These are phyloP conservation scores for Exophiala sp. DNA, from an alignment of 2,329 filamentous ascomycete genomes.

Conservation along the genomic window DNA sequence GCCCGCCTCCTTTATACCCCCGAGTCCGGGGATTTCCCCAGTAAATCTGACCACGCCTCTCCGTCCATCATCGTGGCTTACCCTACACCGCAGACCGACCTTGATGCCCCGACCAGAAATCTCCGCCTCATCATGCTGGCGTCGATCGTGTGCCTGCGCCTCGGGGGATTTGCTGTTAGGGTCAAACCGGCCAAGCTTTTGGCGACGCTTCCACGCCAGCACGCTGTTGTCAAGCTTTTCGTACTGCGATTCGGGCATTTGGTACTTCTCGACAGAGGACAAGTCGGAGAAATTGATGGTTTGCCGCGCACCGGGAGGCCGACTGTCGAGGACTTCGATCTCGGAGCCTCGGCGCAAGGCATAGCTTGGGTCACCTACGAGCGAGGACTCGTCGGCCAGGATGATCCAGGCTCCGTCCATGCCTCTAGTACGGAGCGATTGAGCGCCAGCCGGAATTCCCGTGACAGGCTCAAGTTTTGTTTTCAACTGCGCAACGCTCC, in stretches of 20 bases:
- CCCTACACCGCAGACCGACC: slow-evolving; percentile 57
- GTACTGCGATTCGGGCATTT: slow-evolving; percentile 80
- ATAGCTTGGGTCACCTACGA: slow-evolving; percentile 25
- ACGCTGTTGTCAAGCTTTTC: slow-evolving; percentile 81
- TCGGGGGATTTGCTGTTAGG: slow-evolving; percentile 66
- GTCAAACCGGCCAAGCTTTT: slow-evolving; percentile 94
- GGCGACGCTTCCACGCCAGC: slow-evolving; percentile 88
- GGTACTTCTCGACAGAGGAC: slow-evolving; percentile 78
- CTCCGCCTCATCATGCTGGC: slow-evolving; percentile 54
- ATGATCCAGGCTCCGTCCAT: slow-evolving; percentile 18
- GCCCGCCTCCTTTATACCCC: slow-evolving; percentile 25
- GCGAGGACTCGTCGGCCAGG: slow-evolving; percentile 11
- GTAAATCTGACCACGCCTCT: slow-evolving; percentile 53
- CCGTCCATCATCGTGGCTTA: slow-evolving; percentile 61
- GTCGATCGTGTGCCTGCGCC: slow-evolving; percentile 63
- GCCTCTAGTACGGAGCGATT: slow-evolving; percentile 65
- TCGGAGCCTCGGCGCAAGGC: slow-evolving; percentile 39
- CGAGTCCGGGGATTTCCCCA: slow-evolving; percentile 32
- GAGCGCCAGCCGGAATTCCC: slow-evolving; percentile 74
- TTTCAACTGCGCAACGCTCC: slow-evolving; percentile 80
- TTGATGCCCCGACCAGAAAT: slow-evolving; percentile 62
- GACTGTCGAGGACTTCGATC: slow-evolving; percentile 36
- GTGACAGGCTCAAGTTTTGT: slow-evolving; percentile 86
- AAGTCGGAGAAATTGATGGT: slow-evolving; percentile 71
- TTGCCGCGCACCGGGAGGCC: slow-evolving; percentile 61